These are phyloP conservation scores for Agaricus sinodeliciosus DNA, from an alignment of 768 basidiomycete genomes.

Conservation along the genomic window DNA sequence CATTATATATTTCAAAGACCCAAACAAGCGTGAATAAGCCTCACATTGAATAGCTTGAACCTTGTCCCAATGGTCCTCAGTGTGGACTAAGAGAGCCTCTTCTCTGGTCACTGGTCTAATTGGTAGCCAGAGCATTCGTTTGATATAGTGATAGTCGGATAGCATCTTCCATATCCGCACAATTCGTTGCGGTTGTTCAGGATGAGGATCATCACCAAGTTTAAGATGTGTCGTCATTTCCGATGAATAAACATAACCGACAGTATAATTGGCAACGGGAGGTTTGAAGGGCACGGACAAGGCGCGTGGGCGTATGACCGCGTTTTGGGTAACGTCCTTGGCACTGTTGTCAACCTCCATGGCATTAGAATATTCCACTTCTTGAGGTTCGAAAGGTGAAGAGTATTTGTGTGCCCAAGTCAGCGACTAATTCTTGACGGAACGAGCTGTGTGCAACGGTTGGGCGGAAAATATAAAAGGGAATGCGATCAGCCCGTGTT, in stretches of 20 bases:
- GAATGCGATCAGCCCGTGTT: constrained; percentile 8
- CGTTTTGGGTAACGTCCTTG: neutral
- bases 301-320: constrained; percentile 26
- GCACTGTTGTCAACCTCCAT: constrained; percentile 13
- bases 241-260: constrained; percentile 82
- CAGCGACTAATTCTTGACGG: neutral
- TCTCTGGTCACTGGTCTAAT: constrained; percentile 67
- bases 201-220: constrained; percentile 31
- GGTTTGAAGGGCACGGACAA: constrained; percentile 34
- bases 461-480: constrained; percentile 8
- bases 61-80: constrained; percentile 87
- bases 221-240: constrained; percentile 85
- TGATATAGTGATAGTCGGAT: constrained; percentile 47
- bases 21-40: constrained; percentile 21
- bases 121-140: constrained; percentile 71
- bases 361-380: constrained; percentile 4
- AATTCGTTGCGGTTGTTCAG: constrained; percentile 84
- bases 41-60: constrained; percentile 77
- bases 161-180: constrained; percentile 65
- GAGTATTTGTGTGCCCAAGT: neutral
- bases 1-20: neutral
- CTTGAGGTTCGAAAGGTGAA: neutral
- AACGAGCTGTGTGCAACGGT: neutral
- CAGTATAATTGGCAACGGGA: constrained; percentile 31
- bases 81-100: constrained; percentile 87